Evolutionary conservation across 805 yeast genomes (phyloP), one percentile per base, ranked within the genome.

Genomic region (Yamadazyma kitorensis): DNA sequence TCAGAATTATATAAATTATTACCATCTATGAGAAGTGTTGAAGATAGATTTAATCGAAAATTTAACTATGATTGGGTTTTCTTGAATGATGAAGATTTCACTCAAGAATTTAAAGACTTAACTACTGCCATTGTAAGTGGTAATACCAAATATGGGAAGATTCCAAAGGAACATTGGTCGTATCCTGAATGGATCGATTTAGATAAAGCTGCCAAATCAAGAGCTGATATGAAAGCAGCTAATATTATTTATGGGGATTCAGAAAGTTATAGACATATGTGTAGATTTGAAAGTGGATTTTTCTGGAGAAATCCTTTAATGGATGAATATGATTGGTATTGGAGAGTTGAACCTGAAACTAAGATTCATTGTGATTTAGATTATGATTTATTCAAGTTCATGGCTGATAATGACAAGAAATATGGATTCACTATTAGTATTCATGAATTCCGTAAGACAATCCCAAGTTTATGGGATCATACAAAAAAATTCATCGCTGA

Each of bases 31-130:
- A 70, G 76, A 44, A 70, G 72, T 40, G 76, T 80, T 27, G 85
- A 84, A 50, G 79, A 72, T 45, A 59, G 89, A 27, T 84, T 82
- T 63, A 84, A 85, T 56, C 25, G 53, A 26, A 63, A 68, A 36
- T 80, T 58, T 53, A 72, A 77, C 43, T 84, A 85, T 51, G 93
- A 84, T 55, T 85, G 89, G 87, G 80, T 83, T 3, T 85, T 85
- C 47, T 57, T 85, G 33, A 86, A 86, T 54, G 87, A 85, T 49
- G 74, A 65, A 42, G 75, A 72, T 3, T 85, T 86, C 54, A 54
- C 70, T 30, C 71, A 68, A 4, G 77, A 75, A 44, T 85, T 85
- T 54, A 71, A 63, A 40, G 54, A 61, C 20, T 55, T 64, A 19
- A 72, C 82, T 2, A 43, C 68, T 8, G 67, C 70, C 13, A 74